Percentiles rank a stretch among this genome's conserved stretches.
These are phyloP conservation scores for Linaria vulgaris DNA, from an alignment of 257 asterid species.

Conservation along the genomic window DNA sequence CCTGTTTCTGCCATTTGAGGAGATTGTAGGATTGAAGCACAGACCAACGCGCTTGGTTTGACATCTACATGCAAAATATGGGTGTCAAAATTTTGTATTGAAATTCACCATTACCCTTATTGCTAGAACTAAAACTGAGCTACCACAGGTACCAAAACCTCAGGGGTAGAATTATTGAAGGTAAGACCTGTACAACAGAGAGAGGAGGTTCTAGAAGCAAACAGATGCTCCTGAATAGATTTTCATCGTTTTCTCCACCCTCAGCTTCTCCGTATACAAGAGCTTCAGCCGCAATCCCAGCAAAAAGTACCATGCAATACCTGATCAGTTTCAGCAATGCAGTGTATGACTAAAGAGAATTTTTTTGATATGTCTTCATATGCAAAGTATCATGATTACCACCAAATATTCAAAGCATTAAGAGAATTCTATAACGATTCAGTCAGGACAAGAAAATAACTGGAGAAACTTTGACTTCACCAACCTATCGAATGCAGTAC, in stretches of 20 bases:
- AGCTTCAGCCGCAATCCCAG: conserved; percentile 98
- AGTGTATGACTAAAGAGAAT: conserved; percentile 15
- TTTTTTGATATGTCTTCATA: conserved; percentile 13
- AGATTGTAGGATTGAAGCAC: conserved; percentile 86
- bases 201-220: conserved; percentile 87
- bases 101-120: neutral
- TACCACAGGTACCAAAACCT: conserved; percentile 13
- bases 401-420: conserved; percentile 14
- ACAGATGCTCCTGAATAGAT: conserved; percentile 74
- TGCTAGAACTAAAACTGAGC: conserved; percentile 2
- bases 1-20: conserved; percentile 77
- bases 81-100: neutral
- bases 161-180: conserved; percentile 8
- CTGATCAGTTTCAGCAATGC: conserved; percentile 40
- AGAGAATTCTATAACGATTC: conserved; percentile 8
- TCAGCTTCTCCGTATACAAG: conserved; percentile 91
- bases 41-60: conserved; percentile 98
- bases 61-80: conserved; percentile 47
- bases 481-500: conserved; percentile 91
- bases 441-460: conserved; percentile 3
- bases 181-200: conserved; percentile 68
- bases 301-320: conserved; percentile 98
- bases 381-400: neutral
- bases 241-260: conserved; percentile 98
- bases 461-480: conserved; percentile 13